Percentiles rank a stretch among this genome's conserved stretches.
phyloP scores from a whole-genome alignment of 305 asterid species.

The Petunia hybrid region DNA sequence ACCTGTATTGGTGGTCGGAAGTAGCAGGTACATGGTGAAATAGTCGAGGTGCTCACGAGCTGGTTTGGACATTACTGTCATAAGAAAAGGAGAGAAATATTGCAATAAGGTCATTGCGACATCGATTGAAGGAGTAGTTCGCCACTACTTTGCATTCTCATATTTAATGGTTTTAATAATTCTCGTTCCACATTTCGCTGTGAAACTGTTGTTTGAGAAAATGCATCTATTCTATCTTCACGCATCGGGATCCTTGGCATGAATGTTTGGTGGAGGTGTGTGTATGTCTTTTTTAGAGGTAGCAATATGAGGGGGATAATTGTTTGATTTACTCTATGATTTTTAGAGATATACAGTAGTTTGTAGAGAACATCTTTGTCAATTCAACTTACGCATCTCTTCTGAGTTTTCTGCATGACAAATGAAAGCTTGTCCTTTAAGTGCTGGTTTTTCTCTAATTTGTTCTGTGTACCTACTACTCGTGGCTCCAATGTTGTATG shows the following conservation, averaged over 20 bases:
- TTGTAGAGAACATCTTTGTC: neutral
- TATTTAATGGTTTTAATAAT: neutral
- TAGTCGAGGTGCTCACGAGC: too few species aligned
- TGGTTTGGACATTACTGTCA: too few species aligned
- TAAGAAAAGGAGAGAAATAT: constrained; percentile 8
- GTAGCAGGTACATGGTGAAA: neutral
- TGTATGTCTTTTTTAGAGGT: neutral
- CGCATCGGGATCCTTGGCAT: neutral
- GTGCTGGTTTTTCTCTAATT: neutral
- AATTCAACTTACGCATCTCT: neutral
- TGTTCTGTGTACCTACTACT: neutral
- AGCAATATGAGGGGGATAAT: constrained; percentile 16
- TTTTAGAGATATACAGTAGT: neutral
- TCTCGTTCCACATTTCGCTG: neutral
- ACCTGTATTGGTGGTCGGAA: too few species aligned
- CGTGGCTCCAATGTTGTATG: constrained; percentile 14
- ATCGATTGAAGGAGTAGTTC: constrained; percentile 11
- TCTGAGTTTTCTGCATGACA: neutral
- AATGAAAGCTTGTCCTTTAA: neutral
- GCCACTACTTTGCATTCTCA: constrained; percentile 6
- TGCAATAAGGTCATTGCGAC: constrained; percentile 27
- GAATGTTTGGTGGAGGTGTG: constrained; percentile 5
- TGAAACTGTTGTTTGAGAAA: constrained; percentile 24
- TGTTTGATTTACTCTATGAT: constrained; percentile 16
- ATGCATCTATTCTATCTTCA: constrained; percentile 20